Evolutionary conservation across 192 early-diverging fungal genomes (phyloP), one percentile per base, ranked within the genome.

Genomic region (Coemansia guatemalensis): DNA sequence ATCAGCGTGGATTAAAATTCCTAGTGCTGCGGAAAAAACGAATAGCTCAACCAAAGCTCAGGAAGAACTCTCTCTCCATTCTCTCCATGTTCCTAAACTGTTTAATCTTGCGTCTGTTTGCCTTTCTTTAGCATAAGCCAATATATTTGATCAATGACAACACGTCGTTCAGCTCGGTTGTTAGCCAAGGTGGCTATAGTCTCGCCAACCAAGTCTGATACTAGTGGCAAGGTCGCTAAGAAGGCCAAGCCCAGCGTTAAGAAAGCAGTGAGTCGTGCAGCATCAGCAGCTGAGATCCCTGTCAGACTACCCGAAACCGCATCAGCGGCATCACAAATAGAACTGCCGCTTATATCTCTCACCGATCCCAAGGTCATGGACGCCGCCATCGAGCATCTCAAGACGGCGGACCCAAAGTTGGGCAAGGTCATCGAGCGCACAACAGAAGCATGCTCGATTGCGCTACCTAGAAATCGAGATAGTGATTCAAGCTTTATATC

Each of bases 381-480:
- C 21, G 52, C 67, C 2, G 85, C 84, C 0, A 57, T 78, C 26
- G 35, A 47, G 18, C 67, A 80, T 62, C 64, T 87, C 3, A 83
- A 71, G 33, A 67, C 60, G 12, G 65, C 67, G 17, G 85, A 84
- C 62, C 60, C 71, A 5, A 76, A 75, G 20, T 60, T 87, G 2
- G 83, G 68, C 24, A 44, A 44, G 21, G 53, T 83, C 25, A 81
- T 87, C 47, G 73, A 72, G 24, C 65, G 52, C 7, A 67, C 69
- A 3, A 48, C 41, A 1, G 66, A 74, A 47, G 17, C 29, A n/a
- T 81, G 78, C 48, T 39, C 53, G 1, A 55, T 81, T 50, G 44
- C 58, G 25, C 68, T 75, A 51, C 22, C 65, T 23, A 59, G 78
- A 8, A 68, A 73, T 52, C 55, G 56, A 5, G 25, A 67, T 12